These are phyloP conservation scores for Trifolium subterraneum DNA, from an alignment of 306 rosid species.

Conservation along the genomic window DNA sequence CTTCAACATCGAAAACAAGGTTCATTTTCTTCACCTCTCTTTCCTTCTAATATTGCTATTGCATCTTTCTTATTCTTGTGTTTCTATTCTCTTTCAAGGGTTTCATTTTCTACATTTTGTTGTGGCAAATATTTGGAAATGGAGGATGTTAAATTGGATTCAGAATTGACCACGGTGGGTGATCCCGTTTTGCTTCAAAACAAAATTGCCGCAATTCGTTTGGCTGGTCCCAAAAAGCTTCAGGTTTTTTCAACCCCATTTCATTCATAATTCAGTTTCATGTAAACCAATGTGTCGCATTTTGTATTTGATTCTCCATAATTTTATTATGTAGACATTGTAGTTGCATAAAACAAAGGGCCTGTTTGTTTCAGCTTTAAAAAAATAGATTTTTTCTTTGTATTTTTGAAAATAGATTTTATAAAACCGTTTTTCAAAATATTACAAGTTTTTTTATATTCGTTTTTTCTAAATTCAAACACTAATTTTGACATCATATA, in stretches of 20 bases:
- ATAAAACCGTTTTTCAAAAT: too few species aligned
- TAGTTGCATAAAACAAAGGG: too few species aligned
- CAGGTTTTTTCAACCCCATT: slow-evolving; percentile 53
- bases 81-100: slow-evolving; percentile 35
- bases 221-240: slow-evolving; percentile 62
- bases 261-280: neutral
- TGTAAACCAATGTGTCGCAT: neutral
- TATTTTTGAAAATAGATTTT: too few species aligned
- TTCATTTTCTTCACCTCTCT: neutral
- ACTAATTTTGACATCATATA: too few species aligned
- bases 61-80: neutral
- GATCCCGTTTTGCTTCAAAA: slow-evolving; percentile 49
- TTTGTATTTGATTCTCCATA: neutral
- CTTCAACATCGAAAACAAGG: neutral
- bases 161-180: slow-evolving; percentile 49
- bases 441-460: too few species aligned
- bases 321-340: neutral
- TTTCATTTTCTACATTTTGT: slow-evolving; percentile 41
- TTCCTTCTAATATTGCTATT: neutral
- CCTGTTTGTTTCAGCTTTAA: too few species aligned
- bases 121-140: slow-evolving; percentile 46
- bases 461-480: too few species aligned
- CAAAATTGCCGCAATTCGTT: slow-evolving; percentile 64
- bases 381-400: too few species aligned
- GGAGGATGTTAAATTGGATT: slow-evolving; percentile 42